Evolutionary conservation across 345 rosid species (phyloP).

Genomic region (Limnanthes douglasii): DNA sequence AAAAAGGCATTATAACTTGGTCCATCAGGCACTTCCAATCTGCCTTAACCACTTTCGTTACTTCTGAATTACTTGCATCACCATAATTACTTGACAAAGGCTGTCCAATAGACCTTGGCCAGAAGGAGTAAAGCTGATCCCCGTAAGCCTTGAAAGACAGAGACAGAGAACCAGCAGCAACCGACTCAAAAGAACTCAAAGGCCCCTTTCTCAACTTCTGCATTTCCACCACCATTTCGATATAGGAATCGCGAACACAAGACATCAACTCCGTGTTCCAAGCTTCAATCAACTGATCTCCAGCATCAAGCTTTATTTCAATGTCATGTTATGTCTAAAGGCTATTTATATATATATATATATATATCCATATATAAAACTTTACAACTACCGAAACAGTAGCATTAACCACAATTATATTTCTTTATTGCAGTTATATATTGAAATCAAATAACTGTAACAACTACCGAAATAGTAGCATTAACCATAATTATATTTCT

Average conservation of each 20-base stretch:
- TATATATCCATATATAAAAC: too few species aligned
- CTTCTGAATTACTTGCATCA: constrained; percentile 18
- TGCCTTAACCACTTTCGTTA: constrained; percentile 23
- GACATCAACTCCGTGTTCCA: constrained; percentile 92
- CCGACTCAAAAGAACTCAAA: constrained; percentile 43
- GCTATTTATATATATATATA: too few species aligned
- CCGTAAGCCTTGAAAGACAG: constrained; percentile 56
- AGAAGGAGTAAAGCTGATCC: constrained; percentile 63
- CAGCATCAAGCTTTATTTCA: constrained; percentile 36
- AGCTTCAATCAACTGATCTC: constrained; percentile 71
- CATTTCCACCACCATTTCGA: constrained; percentile 82
- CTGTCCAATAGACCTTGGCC: constrained; percentile 56
- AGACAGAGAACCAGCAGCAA: constrained; percentile 26
- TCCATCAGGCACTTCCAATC: constrained; percentile 77
- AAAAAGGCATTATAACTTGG: constrained; percentile 75
- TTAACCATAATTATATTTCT: too few species aligned
- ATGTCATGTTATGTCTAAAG: too few species aligned
- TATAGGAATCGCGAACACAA: constrained; percentile 76
- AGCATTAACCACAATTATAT: too few species aligned
- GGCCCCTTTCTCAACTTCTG: constrained; percentile 65
- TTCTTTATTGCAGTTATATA: too few species aligned
- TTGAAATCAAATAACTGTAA: too few species aligned
- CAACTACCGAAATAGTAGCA: too few species aligned
- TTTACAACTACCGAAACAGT: too few species aligned
- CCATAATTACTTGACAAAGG: constrained; percentile 15